Conservation (phyloP, 306 rosid genomes). For the Quercus gilva region DNA sequence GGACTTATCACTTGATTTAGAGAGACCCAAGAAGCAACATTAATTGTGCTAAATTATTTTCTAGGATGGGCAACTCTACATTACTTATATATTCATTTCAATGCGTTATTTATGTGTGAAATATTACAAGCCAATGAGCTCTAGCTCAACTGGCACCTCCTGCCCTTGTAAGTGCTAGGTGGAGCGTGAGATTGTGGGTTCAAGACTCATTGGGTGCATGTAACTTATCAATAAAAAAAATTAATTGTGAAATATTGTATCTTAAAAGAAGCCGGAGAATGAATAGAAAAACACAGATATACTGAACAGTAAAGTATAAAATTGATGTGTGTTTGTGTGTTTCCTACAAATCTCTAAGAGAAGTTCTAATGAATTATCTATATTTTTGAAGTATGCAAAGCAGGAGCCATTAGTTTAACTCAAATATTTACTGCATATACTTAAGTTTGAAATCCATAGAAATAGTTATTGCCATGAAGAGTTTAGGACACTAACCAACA, state of each 20-base stretch:
- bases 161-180: too few relatives aligned
- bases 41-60: not conserved
- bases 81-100: not conserved
- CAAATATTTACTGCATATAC: not conserved
- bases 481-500: slow-evolving; percentile 63
- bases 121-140: too few relatives aligned
- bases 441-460: not conserved
- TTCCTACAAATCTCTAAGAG: not conserved
- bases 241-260: not conserved
- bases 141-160: too few relatives aligned
- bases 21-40: not conserved
- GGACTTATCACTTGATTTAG: not conserved
- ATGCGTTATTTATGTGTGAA: too few relatives aligned
- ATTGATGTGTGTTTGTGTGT: not conserved
- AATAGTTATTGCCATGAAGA: not conserved
- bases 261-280: not conserved
- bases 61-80: not conserved
- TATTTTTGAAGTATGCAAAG: not conserved
- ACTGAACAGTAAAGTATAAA: not conserved
- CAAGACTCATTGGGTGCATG: too few relatives aligned
- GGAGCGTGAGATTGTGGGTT: too few relatives aligned
- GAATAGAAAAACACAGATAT: not conserved
- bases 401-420: not conserved
- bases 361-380: not conserved
- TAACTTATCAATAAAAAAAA: too few relatives aligned